Evolutionary conservation across 345 rosid species (phyloP), one percentile per base, ranked within the genome.

Genomic region (Orychophragmus violaceus): DNA sequence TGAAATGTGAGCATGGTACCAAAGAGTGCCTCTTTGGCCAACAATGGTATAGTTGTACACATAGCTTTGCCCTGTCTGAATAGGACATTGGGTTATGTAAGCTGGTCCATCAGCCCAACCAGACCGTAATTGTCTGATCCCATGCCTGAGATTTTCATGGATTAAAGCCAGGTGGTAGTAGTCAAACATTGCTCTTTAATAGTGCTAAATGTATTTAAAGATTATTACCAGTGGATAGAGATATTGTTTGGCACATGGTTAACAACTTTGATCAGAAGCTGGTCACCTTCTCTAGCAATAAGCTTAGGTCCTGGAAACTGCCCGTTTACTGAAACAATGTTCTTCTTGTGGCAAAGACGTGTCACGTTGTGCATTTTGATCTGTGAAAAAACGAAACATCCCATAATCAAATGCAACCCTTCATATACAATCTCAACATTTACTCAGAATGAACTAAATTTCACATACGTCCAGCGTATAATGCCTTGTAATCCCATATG

Each of bases 91-190:
- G 29, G 95, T 85, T 52, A 87, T 75, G 53, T 85, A 87, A 3
- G 87, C 62, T 30, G 96, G 95, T 41, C 95, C 95, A 66, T 91
- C 92, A 17, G 96, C 90, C 95, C 95, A 89, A 52, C 92, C 95
- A 29, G 79, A 82, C 49, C 52, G 78, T 39, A 85, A 77, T 37
- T 89, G 96, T 54, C 82, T 67, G 55, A 91, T 29, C 50, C 91
- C 95, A 36, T 89, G 95, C 98, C 92, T 88, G 71, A 22, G 56
- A 58, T 52, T 62, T 49, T 37, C 45, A 66, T 6, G 18, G 19
- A 30, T 46, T 18, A 66, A 59, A 39, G 17, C 55, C 48, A 66
- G 49, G 4, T 41, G 3, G 61, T 46, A 74, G 69, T 53, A 52
- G 58, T 50, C 63, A 41, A 41, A 5, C 22, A 51, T 22, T 23